Base-by-base conservation (phyloP, 2,329 filamentous ascomycete species). In the Alternaria arborescens region DNA sequence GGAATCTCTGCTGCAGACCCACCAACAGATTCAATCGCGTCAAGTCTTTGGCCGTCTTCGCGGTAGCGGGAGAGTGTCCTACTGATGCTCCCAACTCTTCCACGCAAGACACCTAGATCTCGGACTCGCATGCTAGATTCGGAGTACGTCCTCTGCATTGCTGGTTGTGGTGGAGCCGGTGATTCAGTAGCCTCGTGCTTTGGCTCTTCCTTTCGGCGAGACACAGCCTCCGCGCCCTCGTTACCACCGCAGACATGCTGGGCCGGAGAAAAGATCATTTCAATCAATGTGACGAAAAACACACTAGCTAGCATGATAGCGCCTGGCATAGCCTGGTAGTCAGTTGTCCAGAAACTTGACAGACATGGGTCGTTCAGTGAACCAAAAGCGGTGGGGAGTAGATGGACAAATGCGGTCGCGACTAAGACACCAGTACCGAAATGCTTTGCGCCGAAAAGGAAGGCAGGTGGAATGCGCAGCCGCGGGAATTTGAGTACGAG, bases 401-500 rank as follows among this genome's bases (percentile, higher is more conserved):
- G 78, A 77, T 94, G 91, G 18, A 94, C 91, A 74, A 95, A 95
- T 55, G 92, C 91, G 1, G 92, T 95, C 16, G 92, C 91, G 62
- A 94, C 89, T 18, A 95, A 82, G 22, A 95, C 92, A 47, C 92
- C 92, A 0, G 92, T 95, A 65, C 92, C 77, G 43, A 78, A 78
- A 69, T 88, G 86, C 65, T 88, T 87, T 4, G 69, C 72, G 72
- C 85, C 86, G 41, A 85, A 83, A 64, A 88, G 87, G 70, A 88
- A 87, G 14, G 83, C 83, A 46, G 84, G 83, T 12, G 87, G 87
- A 32, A 88, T 84, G 12, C 85, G 85, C 42, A 89, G 78, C n/a
- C 81, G 79, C 3, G 87, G 87, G 63, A 88, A 87, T 34, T 85
- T 83, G 57, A 85, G 83, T 22, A 86, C 85, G 24, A 89, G 80